phyloP scores from a whole-genome alignment of 805 yeast genomes.

The Priceomyces medius region DNA sequence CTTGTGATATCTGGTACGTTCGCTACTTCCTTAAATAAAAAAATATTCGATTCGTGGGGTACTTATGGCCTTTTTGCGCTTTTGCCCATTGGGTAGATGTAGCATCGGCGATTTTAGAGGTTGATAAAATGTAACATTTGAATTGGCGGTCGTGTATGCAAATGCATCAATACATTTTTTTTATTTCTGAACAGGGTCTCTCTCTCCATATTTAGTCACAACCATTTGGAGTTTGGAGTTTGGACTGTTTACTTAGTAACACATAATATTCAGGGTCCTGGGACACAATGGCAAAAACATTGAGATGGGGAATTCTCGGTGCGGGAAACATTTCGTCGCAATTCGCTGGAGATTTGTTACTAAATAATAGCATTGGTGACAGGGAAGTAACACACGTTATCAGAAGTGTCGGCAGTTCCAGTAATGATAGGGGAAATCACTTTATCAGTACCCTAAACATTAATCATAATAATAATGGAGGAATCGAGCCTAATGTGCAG shows the following conservation, averaged over 20 bases:
- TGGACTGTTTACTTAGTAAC: too few relatives aligned
- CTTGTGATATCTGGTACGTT: too few relatives aligned
- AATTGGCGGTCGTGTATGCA: too few relatives aligned
- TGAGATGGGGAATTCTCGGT: slow-evolving; percentile 50
- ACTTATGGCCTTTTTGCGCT: not conserved
- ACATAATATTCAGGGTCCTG: too few relatives aligned
- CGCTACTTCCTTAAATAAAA: too few relatives aligned
- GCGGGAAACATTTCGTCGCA: slow-evolving; percentile 49
- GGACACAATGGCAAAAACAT: slow-evolving; percentile 9
- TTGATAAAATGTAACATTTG: not conserved
- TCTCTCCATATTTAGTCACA: too few relatives aligned
- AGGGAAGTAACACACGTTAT: slow-evolving; percentile 30
- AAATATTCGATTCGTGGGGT: not conserved
- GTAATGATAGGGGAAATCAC: slow-evolving; percentile 30
- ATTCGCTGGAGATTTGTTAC: slow-evolving; percentile 39
- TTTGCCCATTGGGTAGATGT: not conserved
- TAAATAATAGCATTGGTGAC: slow-evolving; percentile 24
- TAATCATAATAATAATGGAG: slow-evolving; percentile 20
- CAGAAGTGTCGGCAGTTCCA: slow-evolving; percentile 40
- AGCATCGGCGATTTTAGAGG: not conserved
- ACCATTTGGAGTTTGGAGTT: too few relatives aligned
- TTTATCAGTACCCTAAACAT: slow-evolving; percentile 25
- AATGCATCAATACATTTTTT: too few relatives aligned
- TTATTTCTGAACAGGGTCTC: too few relatives aligned
- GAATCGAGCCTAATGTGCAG: slow-evolving; percentile 24